Base-by-base conservation (phyloP, 805 yeast species). In the Saccharomycopsis sp. region DNA sequence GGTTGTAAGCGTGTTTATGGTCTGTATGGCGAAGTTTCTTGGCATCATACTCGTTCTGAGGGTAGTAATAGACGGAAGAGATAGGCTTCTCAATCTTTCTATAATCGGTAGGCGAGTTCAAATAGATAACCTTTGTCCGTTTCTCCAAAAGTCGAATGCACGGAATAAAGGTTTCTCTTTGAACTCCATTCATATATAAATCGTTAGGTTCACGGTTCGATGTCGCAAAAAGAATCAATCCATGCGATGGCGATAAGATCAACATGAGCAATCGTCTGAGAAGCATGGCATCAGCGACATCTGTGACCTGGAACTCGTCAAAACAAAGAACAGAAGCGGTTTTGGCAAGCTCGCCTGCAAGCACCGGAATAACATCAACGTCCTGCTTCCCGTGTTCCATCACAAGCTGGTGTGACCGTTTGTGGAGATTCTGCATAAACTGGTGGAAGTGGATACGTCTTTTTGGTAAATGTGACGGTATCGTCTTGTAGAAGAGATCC, bases 221-320 rank as follows among this genome's bases (percentile, higher is more conserved):
- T 1, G 99, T 94, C 25, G 97, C 92, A 75, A 94, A 92, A 8
- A 94, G 73, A 1, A 92, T 84, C 22, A 92, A 85, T 0, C 98
- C 98, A 67, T 87, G 86, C 56, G 85, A 81, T 0, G 85, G 82
- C 52, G 86, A 80, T 58, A 92, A 72, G n/a, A 89, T 76, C 44
- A 83, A 71, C 66, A 83, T 81, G 47, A 89, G 68, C 47, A 92
- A 74, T 55, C 97, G 77, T 63, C 99, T 81, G 50, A 94, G 76
- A 38, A 94, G 77, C 98, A 94, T 94, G 1, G 99, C 99, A 72
- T 94, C 99, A 0, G 98, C 99, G 34, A 94, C 97, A 70, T 94
- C 99, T 0, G 97, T 90, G 50, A 94, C 99, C 72, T 94, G 98
- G 69, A 94, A 93, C 73, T 94, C 99, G 73, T 94, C 99, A 69